Conservation (phyloP, 371 early-diverging fungal genomes). For the Mortierella sp. region DNA sequence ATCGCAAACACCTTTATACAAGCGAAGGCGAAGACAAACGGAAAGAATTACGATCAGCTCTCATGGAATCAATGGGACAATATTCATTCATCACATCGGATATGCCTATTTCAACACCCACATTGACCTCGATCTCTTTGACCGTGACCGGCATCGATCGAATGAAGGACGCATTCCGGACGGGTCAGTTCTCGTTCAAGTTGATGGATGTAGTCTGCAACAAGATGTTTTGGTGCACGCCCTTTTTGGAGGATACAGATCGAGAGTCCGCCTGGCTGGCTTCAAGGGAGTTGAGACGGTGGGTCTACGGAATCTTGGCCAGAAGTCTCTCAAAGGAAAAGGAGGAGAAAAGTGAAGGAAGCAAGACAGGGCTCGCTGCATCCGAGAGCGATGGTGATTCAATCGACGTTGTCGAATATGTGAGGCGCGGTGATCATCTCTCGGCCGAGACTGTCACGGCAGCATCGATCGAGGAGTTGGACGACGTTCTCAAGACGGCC, state of each 20-base stretch:
- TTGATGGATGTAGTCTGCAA: slow-evolving; percentile 59
- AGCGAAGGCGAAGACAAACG: slow-evolving; percentile 24
- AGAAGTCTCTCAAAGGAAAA: slow-evolving; percentile 10
- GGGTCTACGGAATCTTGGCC: slow-evolving; percentile 56
- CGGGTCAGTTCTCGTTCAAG: slow-evolving; percentile 57
- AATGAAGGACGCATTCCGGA: slow-evolving; percentile 33
- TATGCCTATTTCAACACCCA: neutral
- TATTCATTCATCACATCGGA: slow-evolving; percentile 35
- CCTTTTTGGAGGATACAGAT: slow-evolving; percentile 66
- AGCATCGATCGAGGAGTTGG: slow-evolving; percentile 33
- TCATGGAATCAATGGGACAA: slow-evolving; percentile 48
- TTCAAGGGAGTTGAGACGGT: slow-evolving; percentile 60
- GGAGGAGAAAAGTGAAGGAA: neutral
- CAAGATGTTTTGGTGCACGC: slow-evolving; percentile 63
- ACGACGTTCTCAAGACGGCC: slow-evolving; percentile 16
- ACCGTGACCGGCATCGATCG: neutral
- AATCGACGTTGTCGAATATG: slow-evolving; percentile 50
- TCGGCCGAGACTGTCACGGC: slow-evolving; percentile 44
- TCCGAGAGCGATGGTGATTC: no score
- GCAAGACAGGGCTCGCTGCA: neutral
- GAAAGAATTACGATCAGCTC: slow-evolving; percentile 24
- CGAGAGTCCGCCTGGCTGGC: slow-evolving; percentile 61
- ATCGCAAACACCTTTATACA: slow-evolving; percentile 11
- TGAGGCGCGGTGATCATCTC: slow-evolving; percentile 47
- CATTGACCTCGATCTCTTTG: neutral